Percentiles rank a stretch among this genome's conserved stretches.
Evolutionary conservation across 192 early-diverging fungal species (phyloP).

Genomic region (Thamnidium elegans): DNA sequence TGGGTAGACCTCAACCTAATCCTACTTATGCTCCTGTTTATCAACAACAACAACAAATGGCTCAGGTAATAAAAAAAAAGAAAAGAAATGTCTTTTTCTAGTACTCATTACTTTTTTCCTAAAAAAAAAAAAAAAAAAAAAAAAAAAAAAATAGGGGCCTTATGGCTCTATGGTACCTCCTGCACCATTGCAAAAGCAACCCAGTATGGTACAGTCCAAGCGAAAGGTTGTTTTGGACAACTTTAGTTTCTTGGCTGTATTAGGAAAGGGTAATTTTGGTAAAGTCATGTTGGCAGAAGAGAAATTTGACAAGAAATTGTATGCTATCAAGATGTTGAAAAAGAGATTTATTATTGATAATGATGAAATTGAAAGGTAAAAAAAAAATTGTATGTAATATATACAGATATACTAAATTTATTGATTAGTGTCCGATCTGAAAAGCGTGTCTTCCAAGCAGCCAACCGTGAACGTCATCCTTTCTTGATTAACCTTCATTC

Average conservation of each 20-base stretch:
- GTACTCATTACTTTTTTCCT: neutral
- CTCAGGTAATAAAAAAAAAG: constrained; percentile 6
- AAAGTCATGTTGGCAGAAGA: constrained; percentile 98
- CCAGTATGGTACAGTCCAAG: neutral
- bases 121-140: neutral
- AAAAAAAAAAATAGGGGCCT: neutral
- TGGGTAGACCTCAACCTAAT: neutral
- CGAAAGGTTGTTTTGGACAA: constrained; percentile 83
- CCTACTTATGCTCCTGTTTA: constrained; percentile 5
- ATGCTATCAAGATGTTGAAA: constrained; percentile 97
- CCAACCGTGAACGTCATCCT: constrained; percentile 87
- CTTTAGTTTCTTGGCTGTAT: constrained; percentile 88
- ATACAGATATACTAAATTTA: neutral
- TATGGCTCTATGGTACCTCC: constrained; percentile 19
- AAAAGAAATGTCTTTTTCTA: too few relatives aligned
- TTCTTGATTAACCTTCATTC: constrained; percentile 97
- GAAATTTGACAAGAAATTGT: constrained; percentile 71
- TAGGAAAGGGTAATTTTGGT: constrained; percentile 98
- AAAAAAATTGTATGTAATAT: constrained; percentile 67
- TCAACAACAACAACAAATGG: constrained; percentile 4
- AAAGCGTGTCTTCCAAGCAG: constrained; percentile 88
- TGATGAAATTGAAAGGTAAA: constrained; percentile 87
- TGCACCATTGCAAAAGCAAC: constrained; percentile 25
- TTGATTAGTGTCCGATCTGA: constrained; percentile 71
- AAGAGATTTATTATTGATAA: constrained; percentile 98